Evolutionary conservation across 176 grass and related monocot genomes (phyloP).

Genomic region (Lolium rigidum): DNA sequence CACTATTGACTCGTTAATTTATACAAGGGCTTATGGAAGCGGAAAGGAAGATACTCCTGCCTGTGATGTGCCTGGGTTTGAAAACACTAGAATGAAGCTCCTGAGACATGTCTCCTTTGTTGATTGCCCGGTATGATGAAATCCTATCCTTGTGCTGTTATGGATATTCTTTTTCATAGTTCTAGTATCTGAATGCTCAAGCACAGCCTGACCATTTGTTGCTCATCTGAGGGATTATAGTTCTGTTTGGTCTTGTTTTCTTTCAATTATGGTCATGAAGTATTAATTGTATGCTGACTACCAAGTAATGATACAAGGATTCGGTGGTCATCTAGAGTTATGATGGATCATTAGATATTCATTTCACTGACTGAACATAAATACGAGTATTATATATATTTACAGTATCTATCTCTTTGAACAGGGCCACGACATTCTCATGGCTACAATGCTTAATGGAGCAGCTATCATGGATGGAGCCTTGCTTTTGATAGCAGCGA

Average conservation of each 20-base stretch:
- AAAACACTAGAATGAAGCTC: conserved; percentile 94
- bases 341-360: background rate
- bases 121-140: conserved; percentile 81
- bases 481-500: conserved; percentile 85
- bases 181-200: background rate
- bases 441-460: conserved; percentile 99
- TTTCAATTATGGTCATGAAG: background rate
- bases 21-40: conserved; percentile 82
- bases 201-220: background rate
- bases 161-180: background rate
- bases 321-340: background rate
- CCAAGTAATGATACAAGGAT: background rate
- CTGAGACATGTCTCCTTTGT: conserved; percentile 97
- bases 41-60: conserved; percentile 92
- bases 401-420: conserved; percentile 28
- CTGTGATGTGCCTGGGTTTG: conserved; percentile 92
- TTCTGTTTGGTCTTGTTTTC: too few species aligned
- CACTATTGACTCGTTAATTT: conserved; percentile 33
- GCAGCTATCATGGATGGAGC: conserved; percentile 99
- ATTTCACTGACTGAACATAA: background rate
- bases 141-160: background rate
- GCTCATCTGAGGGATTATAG: background rate
- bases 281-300: background rate
- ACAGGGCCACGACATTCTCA: conserved; percentile 97
- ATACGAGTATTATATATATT: background rate